Base-by-base conservation (phyloP, 2,329 filamentous ascomycete genomes). In the Aspergillus candidus region DNA sequence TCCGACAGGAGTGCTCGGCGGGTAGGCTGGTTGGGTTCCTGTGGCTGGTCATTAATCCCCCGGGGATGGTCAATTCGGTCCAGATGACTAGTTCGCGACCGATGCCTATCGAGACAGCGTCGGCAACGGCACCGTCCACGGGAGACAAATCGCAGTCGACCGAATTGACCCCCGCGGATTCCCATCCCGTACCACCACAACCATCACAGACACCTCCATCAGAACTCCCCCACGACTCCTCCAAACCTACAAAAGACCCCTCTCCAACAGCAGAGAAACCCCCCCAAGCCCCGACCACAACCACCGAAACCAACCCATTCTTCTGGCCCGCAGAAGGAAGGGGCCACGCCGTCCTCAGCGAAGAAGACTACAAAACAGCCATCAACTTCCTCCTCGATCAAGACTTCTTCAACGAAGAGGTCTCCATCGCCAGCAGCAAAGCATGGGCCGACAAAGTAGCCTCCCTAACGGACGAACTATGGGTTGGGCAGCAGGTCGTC, bases 1-100 rank as follows among this genome's bases (percentile, higher is more conserved):
- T 87, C 61, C 77, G 93, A 44, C 93, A 97, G 63, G 93, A 98
- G 61, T 98, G 93, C 60, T 95, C 90, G 1, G 88, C 89, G 30
- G 94, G 93, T 0, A 78, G 90, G 13, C 76, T 95, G 59, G 94
- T 95, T 0, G 94, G 94, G 0, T 98, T 98, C 55, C 76, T 97
- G 18, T 98, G 94, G 91, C 71, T 96, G 18, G 83, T 96, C 0
- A 85, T 96, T 37, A 77, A 74, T 52, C 84, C 88, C 30, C 75
- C 80, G 1, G 65, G 70, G 5, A 47, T 67, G 30, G 51, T 63
- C 43, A 64, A 67, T 44, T 58, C 68, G 46, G 56, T 59, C 31
- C 57, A 62, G 11, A 61, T 63, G 55, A 54, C 57, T 10, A 61
- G 57, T 32, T 57, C 56, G 8, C 51, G 53, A 15, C 41, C 48